phyloP scores from a whole-genome alignment of 1,284 basidiomycete species.

The Coniophora puteana region DNA sequence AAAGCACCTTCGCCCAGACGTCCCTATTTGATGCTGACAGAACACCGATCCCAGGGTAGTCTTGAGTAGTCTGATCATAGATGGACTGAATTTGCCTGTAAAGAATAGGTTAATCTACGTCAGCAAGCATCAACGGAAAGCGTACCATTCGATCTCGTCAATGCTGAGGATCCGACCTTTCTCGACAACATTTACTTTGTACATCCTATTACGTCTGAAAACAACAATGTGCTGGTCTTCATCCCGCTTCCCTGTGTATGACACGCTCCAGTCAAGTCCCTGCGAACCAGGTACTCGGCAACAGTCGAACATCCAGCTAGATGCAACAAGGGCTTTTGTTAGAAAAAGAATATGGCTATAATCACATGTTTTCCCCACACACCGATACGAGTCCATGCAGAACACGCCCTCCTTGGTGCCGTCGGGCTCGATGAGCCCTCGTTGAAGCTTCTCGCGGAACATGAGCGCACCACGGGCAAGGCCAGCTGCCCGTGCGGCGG shows the following conservation, averaged over 20 bases:
- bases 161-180: constrained; percentile 64
- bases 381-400: constrained; percentile 90
- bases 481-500: constrained; percentile 71
- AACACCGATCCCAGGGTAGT: constrained; percentile 72
- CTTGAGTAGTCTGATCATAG: constrained; percentile 58
- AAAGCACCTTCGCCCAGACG: constrained; percentile 72
- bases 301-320: constrained; percentile 91
- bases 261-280: constrained; percentile 74
- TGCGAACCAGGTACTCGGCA: constrained; percentile 75
- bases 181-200: constrained; percentile 63
- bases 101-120: neutral
- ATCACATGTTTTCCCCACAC: constrained; percentile 8
- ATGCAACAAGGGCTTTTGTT: constrained; percentile 1
- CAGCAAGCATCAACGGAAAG: constrained; percentile 7
- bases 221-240: constrained; percentile 75
- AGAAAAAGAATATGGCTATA: neutral
- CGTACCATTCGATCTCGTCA: constrained; percentile 63
- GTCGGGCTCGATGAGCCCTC: constrained; percentile 70
- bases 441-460: constrained; percentile 66
- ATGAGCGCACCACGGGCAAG: constrained; percentile 68
- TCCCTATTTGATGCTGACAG: constrained; percentile 80
- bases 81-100: constrained; percentile 73
- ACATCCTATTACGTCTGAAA: constrained; percentile 73
- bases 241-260: constrained; percentile 63
- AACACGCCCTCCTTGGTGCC: constrained; percentile 69